phyloP scores from a whole-genome alignment of 2,329 filamentous ascomycete species.

The Penicillium vulpinum region DNA sequence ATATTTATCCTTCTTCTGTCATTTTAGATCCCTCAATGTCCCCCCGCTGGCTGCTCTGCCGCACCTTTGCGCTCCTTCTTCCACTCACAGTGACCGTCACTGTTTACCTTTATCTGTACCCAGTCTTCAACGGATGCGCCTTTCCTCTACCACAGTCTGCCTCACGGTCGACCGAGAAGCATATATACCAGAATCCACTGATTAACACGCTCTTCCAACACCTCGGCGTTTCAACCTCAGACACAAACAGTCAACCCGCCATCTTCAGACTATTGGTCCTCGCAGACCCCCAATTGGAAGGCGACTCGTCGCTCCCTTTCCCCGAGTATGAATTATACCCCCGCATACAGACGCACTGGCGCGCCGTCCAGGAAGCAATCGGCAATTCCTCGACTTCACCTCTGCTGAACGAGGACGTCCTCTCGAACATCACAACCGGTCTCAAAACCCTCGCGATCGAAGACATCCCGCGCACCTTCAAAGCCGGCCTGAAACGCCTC shows the following conservation, averaged over 20 bases:
- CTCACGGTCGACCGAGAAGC: not conserved
- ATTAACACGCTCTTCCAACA: constrained; percentile 42
- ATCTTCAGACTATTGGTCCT: constrained; percentile 86
- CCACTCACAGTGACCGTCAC: constrained; percentile 70
- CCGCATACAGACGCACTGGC: constrained; percentile 43
- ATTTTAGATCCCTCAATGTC: constrained; percentile 47
- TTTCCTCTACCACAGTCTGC: constrained; percentile 61
- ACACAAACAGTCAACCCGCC: constrained; percentile 45
- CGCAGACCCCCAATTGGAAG: constrained; percentile 91
- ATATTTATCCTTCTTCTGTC: constrained; percentile 9
- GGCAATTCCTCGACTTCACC: constrained; percentile 12
- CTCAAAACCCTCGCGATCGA: constrained; percentile 53
- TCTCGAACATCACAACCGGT: constrained; percentile 24
- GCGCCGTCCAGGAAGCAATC: constrained; percentile 14
- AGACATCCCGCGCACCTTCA: constrained; percentile 67
- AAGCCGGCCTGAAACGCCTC: constrained; percentile 72
- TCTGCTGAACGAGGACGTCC: constrained; percentile 19
- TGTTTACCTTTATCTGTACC: constrained; percentile 83
- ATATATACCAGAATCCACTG: constrained; percentile 26
- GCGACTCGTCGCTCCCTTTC: constrained; percentile 75
- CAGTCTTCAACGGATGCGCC: constrained; percentile 73
- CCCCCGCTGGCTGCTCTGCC: constrained; percentile 49
- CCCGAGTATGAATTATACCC: constrained; percentile 48
- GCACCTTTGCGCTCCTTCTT: constrained; percentile 53
- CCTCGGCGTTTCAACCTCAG: constrained; percentile 18